These are phyloP conservation scores for Sporothrix globosa DNA, from an alignment of 2,329 filamentous ascomycete genomes.

Conservation along the genomic window DNA sequence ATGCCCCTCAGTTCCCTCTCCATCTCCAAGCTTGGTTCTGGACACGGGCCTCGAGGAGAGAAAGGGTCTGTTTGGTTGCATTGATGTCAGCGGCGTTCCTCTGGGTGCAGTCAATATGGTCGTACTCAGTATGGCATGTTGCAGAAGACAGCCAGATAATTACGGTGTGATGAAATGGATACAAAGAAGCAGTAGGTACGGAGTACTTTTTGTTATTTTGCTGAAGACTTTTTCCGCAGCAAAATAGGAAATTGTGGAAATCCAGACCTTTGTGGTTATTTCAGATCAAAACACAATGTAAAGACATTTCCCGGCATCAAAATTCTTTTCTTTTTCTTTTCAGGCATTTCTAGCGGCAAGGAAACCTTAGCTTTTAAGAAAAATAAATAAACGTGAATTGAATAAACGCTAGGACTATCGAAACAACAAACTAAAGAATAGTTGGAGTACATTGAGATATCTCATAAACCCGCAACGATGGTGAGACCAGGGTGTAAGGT, in stretches of 20 bases:
- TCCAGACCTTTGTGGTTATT: too few species aligned
- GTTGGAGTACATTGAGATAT: neutral
- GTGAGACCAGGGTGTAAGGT: neutral
- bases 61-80: constrained; percentile 6
- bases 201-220: too few species aligned
- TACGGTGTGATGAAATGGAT: neutral
- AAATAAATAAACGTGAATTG: too few species aligned
- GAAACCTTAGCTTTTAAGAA: too few species aligned
- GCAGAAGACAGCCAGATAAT: neutral
- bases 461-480: neutral
- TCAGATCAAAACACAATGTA: too few species aligned
- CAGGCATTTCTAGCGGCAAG: too few species aligned
- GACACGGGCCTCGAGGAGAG: constrained; percentile 21
- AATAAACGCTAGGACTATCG: too few species aligned
- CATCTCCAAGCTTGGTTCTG: constrained; percentile 17
- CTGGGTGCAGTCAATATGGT: neutral
- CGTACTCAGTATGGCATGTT: too few species aligned
- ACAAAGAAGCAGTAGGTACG: neutral
- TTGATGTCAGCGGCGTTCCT: neutral
- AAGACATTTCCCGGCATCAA: too few species aligned
- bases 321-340: too few species aligned
- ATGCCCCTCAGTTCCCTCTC: neutral
- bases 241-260: too few species aligned
- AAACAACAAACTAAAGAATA: neutral
- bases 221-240: too few species aligned